Conservation (phyloP, 768 basidiomycete genomes). For the Termitomyces sp. region DNA sequence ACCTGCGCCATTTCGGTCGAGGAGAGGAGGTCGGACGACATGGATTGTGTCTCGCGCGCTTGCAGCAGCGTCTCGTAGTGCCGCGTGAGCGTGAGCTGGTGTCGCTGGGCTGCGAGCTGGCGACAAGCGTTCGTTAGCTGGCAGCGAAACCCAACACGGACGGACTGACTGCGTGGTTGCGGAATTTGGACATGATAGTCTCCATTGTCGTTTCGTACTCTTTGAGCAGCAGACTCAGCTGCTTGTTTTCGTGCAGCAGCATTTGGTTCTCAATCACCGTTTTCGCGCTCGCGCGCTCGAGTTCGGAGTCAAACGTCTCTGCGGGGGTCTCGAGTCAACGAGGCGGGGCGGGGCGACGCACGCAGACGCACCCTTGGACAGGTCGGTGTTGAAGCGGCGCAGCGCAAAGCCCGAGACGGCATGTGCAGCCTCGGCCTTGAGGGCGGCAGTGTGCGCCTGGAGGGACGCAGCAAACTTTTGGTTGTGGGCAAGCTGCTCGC, state of each 20-base stretch:
- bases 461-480: constrained; percentile 66
- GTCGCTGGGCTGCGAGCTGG: constrained; percentile 87
- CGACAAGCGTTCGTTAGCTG: no score
- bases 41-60: constrained; percentile 51
- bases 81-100: constrained; percentile 79
- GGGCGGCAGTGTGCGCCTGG: constrained; percentile 58
- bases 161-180: constrained; percentile 66
- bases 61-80: constrained; percentile 86
- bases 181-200: constrained; percentile 94
- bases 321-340: no score
- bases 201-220: constrained; percentile 96
- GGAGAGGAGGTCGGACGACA: constrained; percentile 49
- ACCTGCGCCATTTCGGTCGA: constrained; percentile 58
- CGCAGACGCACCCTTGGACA: constrained; percentile 61
- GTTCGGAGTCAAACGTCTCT: constrained; percentile 91
- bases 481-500: constrained; percentile 79
- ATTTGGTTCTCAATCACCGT: constrained; percentile 92
- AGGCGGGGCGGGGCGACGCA: background rate
- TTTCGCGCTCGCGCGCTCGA: constrained; percentile 86
- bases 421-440: constrained; percentile 79
- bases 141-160: no score
- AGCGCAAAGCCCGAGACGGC: constrained; percentile 70
- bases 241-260: constrained; percentile 91
- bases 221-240: constrained; percentile 79
- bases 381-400: constrained; percentile 81